These are phyloP conservation scores for Brassica rapa DNA, from an alignment of 345 rosid species.

Conservation along the genomic window DNA sequence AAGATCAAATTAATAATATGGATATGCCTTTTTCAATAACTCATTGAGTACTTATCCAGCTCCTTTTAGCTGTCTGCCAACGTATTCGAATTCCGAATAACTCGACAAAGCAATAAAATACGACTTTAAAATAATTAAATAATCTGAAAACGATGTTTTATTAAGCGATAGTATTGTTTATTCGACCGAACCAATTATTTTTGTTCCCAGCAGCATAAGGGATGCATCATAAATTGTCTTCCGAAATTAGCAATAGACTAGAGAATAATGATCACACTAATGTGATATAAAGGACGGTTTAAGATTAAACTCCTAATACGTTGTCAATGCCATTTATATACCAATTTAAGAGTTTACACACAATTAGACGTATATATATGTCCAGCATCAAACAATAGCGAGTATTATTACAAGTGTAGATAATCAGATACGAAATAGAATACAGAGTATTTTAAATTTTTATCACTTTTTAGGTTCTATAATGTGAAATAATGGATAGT, in stretches of 20 bases:
- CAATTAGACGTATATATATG: background rate
- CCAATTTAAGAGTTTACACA: background rate
- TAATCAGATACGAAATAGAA: background rate
- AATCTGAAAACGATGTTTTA: conserved; percentile 29
- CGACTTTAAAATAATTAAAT: conserved; percentile 1
- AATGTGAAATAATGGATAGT: conserved; percentile 15
- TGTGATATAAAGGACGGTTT: background rate
- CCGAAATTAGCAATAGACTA: background rate
- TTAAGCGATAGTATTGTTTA: background rate
- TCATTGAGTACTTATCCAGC: conserved; percentile 39
- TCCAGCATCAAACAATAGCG: background rate
- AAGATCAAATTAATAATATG: conserved; percentile 19
- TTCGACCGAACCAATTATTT: conserved; percentile 4
- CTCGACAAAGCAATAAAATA: conserved; percentile 18
- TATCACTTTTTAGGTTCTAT: background rate
- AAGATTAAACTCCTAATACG: background rate
- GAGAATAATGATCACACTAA: background rate
- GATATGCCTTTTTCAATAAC: conserved; percentile 22
- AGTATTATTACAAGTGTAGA: background rate
- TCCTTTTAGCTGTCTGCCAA: conserved; percentile 45
- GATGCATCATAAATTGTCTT: conserved; percentile 18
- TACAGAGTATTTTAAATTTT: background rate
- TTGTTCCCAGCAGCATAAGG: background rate
- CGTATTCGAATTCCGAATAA: conserved; percentile 40
- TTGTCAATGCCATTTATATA: background rate